Conservation (phyloP, 148 eudicot species). For the Spergularia marina region DNA sequence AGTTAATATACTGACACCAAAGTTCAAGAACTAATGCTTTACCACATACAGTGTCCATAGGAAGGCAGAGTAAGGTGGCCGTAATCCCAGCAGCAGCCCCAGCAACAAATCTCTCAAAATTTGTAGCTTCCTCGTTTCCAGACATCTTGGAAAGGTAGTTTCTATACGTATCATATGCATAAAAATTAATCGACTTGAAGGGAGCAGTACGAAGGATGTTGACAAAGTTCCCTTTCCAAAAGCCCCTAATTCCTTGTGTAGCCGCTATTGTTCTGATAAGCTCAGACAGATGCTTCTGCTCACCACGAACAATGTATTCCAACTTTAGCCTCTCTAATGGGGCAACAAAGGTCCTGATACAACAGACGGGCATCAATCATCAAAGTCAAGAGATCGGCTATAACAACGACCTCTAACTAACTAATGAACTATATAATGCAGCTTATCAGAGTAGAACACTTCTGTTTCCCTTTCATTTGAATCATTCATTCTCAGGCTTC, state of each 20-base stretch:
- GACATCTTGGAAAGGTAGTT: conserved; percentile 63
- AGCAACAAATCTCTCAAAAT: conserved; percentile 86
- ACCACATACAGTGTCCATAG: conserved; percentile 90
- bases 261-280: conserved; percentile 69
- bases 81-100: conserved; percentile 98
- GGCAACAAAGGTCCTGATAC: conserved; percentile 84
- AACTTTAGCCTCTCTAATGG: conserved; percentile 97
- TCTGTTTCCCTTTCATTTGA: background rate
- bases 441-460: background rate
- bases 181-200: conserved; percentile 88
- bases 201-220: conserved; percentile 97
- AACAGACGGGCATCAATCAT: conserved; percentile 13
- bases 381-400: conserved; percentile 13
- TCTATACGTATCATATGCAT: conserved; percentile 90
- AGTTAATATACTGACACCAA: too few species aligned
- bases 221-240: conserved; percentile 98
- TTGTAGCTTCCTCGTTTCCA: conserved; percentile 79
- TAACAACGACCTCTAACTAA: background rate
- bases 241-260: conserved; percentile 85
- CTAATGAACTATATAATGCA: background rate
- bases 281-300: conserved; percentile 67
- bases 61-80: conserved; percentile 91
- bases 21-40: conserved; percentile 3
- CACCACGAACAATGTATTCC: conserved; percentile 94
- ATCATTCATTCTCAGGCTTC: background rate